Conservation (phyloP, 495 filamentous ascomycete species). For the Aspergillus sclerotiicarbonarius region DNA sequence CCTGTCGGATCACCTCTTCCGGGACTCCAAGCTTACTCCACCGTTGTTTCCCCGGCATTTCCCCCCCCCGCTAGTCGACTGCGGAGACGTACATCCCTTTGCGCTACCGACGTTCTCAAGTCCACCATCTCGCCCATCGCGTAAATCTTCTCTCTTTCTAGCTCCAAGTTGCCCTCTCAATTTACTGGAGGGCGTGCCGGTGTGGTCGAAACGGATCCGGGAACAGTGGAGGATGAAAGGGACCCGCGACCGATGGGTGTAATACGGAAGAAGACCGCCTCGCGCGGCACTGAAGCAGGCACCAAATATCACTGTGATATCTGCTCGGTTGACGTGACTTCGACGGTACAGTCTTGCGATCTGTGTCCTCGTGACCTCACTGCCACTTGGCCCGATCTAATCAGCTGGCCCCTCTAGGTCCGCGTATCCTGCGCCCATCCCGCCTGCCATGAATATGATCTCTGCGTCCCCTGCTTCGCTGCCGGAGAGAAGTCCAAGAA, state of each 20-base stretch:
- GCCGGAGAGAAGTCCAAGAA: constrained; percentile 70
- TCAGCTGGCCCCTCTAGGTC: constrained; percentile 54
- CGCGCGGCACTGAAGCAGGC: constrained; percentile 84
- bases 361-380: not conserved
- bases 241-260: constrained; percentile 70
- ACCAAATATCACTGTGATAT: constrained; percentile 95
- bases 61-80: constrained; percentile 11
- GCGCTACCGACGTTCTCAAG: constrained; percentile 7
- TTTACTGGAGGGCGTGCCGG: constrained; percentile 31
- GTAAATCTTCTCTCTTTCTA: constrained; percentile 1
- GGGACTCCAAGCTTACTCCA: not conserved
- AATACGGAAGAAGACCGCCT: constrained; percentile 92
- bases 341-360: constrained; percentile 59
- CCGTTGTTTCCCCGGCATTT: constrained; percentile 5
- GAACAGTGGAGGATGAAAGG: constrained; percentile 44
- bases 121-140: constrained; percentile 12
- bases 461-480: constrained; percentile 94
- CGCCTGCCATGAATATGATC: constrained; percentile 88
- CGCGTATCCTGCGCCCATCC: constrained; percentile 86
- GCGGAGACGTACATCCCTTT: constrained; percentile 24
- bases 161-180: constrained; percentile 28
- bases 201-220: constrained; percentile 34
- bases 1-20: not conserved
- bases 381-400: not conserved
- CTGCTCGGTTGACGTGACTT: constrained; percentile 92